phyloP scores from a whole-genome alignment of 2,329 filamentous ascomycete genomes.

The Exserohilum turcica region DNA sequence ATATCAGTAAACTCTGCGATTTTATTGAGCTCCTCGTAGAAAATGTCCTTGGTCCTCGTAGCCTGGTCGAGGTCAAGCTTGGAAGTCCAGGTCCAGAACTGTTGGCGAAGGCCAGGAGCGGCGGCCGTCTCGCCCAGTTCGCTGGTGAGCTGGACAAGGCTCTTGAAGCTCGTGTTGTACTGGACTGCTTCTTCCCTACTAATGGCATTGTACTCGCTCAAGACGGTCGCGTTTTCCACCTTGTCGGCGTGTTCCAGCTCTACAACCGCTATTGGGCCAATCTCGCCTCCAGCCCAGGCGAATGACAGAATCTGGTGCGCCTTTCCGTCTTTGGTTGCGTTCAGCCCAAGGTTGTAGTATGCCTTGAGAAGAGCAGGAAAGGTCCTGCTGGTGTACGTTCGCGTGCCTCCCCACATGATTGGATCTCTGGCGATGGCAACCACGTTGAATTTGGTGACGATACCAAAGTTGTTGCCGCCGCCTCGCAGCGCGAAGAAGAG shows the following conservation, averaged over 20 bases:
- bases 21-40: slow-evolving; percentile 26
- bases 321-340: slow-evolving; percentile 27
- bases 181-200: slow-evolving; percentile 5
- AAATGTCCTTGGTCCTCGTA: slow-evolving; percentile 28
- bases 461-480: slow-evolving; percentile 45
- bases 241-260: slow-evolving; percentile 37
- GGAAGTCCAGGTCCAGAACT: slow-evolving; percentile 36
- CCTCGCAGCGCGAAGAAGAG: slow-evolving; percentile 49
- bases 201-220: slow-evolving; percentile 36
- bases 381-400: slow-evolving; percentile 10
- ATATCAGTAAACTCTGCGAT: slow-evolving; percentile 26
- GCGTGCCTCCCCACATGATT: slow-evolving; percentile 37
- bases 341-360: slow-evolving; percentile 33
- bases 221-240: slow-evolving; percentile 27
- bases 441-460: slow-evolving; percentile 39
- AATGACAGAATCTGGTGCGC: slow-evolving; percentile 39
- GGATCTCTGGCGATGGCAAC: slow-evolving; percentile 24
- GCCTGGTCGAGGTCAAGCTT: slow-evolving; percentile 31
- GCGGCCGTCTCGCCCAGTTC: background rate
- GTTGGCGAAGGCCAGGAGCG: slow-evolving; percentile 26
- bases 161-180: slow-evolving; percentile 26
- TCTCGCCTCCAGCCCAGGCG: slow-evolving; percentile 17
- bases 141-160: slow-evolving; percentile 26
- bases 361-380: slow-evolving; percentile 30
- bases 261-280: slow-evolving; percentile 11